These are phyloP conservation scores for Phytophthora pseudosyringae DNA, from an alignment of 352 stramenopile species.

Conservation along the genomic window DNA sequence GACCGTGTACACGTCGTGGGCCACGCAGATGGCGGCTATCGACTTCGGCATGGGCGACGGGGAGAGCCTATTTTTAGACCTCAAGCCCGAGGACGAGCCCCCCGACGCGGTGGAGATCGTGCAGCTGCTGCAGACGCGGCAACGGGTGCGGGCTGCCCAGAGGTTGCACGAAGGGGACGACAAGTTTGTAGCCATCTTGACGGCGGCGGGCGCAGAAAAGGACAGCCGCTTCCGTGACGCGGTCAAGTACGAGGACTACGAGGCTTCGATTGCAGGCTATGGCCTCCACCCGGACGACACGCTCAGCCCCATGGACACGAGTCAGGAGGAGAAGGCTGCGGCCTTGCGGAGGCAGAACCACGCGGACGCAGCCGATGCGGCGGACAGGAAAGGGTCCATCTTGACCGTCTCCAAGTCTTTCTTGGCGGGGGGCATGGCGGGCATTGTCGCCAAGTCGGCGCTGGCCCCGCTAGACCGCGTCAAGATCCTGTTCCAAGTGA, in stretches of 20 bases:
- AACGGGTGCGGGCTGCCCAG: constrained; percentile 7
- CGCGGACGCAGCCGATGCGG: constrained; percentile 15
- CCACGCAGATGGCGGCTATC: constrained; percentile 65
- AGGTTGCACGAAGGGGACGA: constrained; percentile 23
- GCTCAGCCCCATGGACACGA: constrained; percentile 17
- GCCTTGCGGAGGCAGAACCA: constrained; percentile 6
- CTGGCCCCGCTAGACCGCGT: constrained; percentile 82
- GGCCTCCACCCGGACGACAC: constrained; percentile 27
- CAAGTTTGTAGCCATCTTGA: neutral
- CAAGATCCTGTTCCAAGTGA: constrained; percentile 90
- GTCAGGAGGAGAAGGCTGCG: neutral
- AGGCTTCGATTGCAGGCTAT: constrained; percentile 30
- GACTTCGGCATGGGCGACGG: constrained; percentile 79
- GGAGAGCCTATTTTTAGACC: constrained; percentile 74
- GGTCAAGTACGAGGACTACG: constrained; percentile 30
- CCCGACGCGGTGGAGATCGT: constrained; percentile 39
- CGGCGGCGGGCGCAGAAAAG: too few relatives aligned
- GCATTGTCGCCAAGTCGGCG: constrained; percentile 78
- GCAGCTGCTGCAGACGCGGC: constrained; percentile 37
- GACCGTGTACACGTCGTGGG: constrained; percentile 84
- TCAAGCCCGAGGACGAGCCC: constrained; percentile 44
- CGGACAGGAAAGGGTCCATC: constrained; percentile 51
- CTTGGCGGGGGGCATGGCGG: constrained; percentile 69
- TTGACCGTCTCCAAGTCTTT: constrained; percentile 86
- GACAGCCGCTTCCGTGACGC: too few relatives aligned